Evolutionary conservation across 2,329 filamentous ascomycete genomes (phyloP).

Genomic region (Apiospora sp.): DNA sequence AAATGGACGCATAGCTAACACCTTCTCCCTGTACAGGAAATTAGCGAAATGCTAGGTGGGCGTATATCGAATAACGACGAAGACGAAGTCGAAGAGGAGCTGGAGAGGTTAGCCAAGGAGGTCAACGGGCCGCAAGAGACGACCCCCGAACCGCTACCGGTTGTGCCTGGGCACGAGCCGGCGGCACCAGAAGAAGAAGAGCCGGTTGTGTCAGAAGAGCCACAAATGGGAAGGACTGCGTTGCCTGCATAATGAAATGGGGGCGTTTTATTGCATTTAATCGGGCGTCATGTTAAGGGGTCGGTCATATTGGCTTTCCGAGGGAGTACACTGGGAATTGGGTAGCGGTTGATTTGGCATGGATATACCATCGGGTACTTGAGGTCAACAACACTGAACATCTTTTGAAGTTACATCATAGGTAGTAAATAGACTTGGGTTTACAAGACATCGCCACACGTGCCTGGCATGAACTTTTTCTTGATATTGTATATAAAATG

Average conservation of each 20-base stretch:
- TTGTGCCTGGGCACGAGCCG: conserved; percentile 32
- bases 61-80: conserved; percentile 94
- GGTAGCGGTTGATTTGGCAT: conserved; percentile 11
- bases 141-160: conserved; percentile 36
- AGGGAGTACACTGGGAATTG: neutral
- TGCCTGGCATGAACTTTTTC: neutral
- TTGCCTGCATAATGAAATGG: conserved; percentile 32
- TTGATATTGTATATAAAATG: neutral
- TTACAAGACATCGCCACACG: neutral
- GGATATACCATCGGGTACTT: conserved; percentile 12
- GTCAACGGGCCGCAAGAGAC: conserved; percentile 37
- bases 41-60: conserved; percentile 88
- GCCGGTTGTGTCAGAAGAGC: conserved; percentile 28
- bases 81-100: conserved; percentile 96
- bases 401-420: neutral
- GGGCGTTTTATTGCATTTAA: conserved; percentile 15
- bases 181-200: conserved; percentile 29
- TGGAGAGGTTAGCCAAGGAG: conserved; percentile 80
- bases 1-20: neutral
- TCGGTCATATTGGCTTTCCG: neutral
- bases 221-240: conserved; percentile 39
- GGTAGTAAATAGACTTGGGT: conserved; percentile 7
- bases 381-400: conserved; percentile 12
- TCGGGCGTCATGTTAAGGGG: neutral
- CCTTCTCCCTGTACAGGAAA: conserved; percentile 66